Evolutionary conservation across 2,329 filamentous ascomycete species (phyloP).

Genomic region (Colletotrichum godetiae): DNA sequence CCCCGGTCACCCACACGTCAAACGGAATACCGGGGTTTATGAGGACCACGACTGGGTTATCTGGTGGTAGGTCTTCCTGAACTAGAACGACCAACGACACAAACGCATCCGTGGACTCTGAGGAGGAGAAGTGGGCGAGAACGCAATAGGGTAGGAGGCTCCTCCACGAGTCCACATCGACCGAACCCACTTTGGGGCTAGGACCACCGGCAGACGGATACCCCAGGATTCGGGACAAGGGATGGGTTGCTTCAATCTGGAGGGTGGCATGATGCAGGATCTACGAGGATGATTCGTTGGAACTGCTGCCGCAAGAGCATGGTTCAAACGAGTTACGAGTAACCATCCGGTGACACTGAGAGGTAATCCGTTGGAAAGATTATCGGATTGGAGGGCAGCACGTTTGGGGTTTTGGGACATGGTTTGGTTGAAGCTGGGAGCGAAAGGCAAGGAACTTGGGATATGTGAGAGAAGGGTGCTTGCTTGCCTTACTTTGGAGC

Average conservation of each 20-base stretch:
- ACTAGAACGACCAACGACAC: not conserved
- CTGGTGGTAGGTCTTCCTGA: not conserved
- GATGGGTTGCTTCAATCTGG: slow-evolving; percentile 7
- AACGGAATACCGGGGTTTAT: not conserved
- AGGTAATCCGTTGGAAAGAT: not conserved
- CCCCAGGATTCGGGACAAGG: slow-evolving; percentile 20
- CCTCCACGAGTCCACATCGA: not conserved
- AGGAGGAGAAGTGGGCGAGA: not conserved
- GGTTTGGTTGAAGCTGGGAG: not conserved
- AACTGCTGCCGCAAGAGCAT: not conserved
- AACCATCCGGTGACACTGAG: not conserved
- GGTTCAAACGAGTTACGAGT: not conserved
- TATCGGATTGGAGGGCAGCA: not conserved
- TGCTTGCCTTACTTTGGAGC: not conserved
- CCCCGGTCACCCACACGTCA: not conserved
- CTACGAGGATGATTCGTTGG: slow-evolving; percentile 17
- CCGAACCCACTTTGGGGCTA: not conserved
- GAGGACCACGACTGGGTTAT: not conserved
- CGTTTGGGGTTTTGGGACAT: slow-evolving; percentile 1
- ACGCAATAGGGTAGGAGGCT: not conserved
- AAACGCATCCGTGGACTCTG: no score
- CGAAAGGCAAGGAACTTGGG: not conserved
- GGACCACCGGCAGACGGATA: slow-evolving; percentile 4
- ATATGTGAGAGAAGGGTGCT: not conserved
- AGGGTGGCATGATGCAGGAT: slow-evolving; percentile 1